Base-by-base conservation (phyloP, 441 rosid species). In the Adansonia grandidieri region DNA sequence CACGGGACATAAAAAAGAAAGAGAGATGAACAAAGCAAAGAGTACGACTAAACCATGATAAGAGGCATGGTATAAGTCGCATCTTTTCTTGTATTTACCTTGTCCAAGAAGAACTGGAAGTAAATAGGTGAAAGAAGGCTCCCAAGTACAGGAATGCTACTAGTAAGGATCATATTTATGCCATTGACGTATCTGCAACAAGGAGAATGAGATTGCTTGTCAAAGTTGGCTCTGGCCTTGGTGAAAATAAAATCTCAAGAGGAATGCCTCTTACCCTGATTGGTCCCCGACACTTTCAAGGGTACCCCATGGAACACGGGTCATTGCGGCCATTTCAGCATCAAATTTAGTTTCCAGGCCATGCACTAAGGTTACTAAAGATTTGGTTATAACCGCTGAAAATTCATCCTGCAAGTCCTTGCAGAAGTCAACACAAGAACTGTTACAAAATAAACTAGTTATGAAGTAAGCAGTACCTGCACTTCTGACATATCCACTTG, bases 261-360 rank as follows among this genome's bases (percentile, higher is more conserved):
- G 51, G 80, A 71, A 63, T 63, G 45, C 61, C 77, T 79, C 91
- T 88, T 87, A 96, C 99, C 86, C 94, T 71, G 99, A 96, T 81
- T 96, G 99, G 85, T 96, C 98, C 67, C 98, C 99, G 58, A 96
- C 99, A 84, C 98, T 92, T 85, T 97, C 99, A 82, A 97, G 98
- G 79, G 94, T 92, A 73, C 90, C 90, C 99, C 99, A 97, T 73
- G 93, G 93, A 80, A 97, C 97, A 81, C 98, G 97, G 67, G 98
- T 88, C 99, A 97, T 97, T 66, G 88, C 91, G 73, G 93, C 97
- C 98, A 97, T 95, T 90, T 97, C 98, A 78, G 86, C 82, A 87
- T 97, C 99, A 84, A 97, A 97, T 83, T 93, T 97, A 51, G 96
- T 93, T 89, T 97, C 99, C 78, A 97, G 78, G 84, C 98, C 98